phyloP scores from a whole-genome alignment of 2,329 filamentous ascomycete species.

The Talaromyces marneffei region DNA sequence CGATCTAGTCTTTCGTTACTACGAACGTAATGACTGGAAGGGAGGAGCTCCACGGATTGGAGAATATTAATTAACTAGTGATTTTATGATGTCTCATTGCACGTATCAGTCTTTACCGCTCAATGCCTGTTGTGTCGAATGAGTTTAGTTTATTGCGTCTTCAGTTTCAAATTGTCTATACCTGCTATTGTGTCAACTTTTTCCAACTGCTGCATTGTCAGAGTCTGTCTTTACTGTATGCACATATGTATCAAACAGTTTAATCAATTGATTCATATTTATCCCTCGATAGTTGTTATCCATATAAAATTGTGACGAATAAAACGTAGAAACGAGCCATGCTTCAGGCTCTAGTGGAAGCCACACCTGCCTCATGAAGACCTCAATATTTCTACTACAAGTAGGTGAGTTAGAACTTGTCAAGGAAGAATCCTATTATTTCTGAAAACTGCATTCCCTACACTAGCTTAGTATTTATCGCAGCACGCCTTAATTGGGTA shows the following conservation, averaged over 20 bases:
- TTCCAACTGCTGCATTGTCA: slow-evolving; percentile 1
- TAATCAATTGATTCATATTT: neutral
- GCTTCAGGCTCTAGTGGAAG: neutral
- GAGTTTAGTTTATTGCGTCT: neutral
- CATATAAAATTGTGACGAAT: neutral
- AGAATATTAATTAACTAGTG: slow-evolving; percentile 32
- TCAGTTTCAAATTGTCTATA: neutral
- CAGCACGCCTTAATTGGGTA: slow-evolving; percentile 18
- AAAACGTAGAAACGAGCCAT: too few relatives aligned
- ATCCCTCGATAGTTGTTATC: neutral
- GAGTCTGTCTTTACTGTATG: slow-evolving; percentile 16
- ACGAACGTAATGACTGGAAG: slow-evolving; percentile 80
- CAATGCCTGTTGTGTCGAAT: neutral
- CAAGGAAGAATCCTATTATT: neutral
- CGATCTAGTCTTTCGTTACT: slow-evolving; percentile 93
- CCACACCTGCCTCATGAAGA: neutral
- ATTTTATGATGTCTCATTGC: neutral
- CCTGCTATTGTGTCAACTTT: neutral
- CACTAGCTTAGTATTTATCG: neutral
- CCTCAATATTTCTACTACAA: too few relatives aligned
- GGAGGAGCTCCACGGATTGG: slow-evolving; percentile 59
- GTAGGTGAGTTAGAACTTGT: too few relatives aligned
- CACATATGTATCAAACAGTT: slow-evolving; percentile 2
- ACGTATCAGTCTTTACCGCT: slow-evolving; percentile 6
- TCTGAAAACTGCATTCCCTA: neutral